These are phyloP conservation scores for Remersonia thermophila DNA, from an alignment of 2,329 filamentous ascomycete species.

Conservation along the genomic window DNA sequence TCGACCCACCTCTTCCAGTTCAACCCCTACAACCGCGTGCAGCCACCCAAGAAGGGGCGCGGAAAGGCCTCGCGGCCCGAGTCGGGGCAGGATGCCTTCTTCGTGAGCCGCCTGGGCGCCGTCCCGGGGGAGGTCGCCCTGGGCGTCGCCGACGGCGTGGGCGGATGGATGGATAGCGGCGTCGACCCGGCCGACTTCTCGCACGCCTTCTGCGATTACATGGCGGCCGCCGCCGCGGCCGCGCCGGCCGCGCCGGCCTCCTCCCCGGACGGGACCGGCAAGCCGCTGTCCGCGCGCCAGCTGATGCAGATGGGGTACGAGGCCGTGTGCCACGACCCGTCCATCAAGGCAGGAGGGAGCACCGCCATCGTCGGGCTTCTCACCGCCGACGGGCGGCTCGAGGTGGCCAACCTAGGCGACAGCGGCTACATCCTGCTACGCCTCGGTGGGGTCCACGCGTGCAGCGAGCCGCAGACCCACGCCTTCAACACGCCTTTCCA, in stretches of 20 bases:
- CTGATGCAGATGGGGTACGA: constrained; percentile 81
- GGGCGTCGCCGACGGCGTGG: constrained; percentile 87
- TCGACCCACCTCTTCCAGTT: constrained; percentile 61
- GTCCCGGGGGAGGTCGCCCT: constrained; percentile 58
- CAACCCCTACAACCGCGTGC: constrained; percentile 50
- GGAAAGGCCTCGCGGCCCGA: constrained; percentile 53
- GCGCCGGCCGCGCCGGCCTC: constrained; percentile 27
- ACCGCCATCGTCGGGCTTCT: constrained; percentile 84
- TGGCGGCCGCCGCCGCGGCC: constrained; percentile 63
- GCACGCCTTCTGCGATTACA: constrained; percentile 84
- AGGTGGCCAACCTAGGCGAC: constrained; percentile 90
- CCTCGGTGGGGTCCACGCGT: constrained; percentile 71
- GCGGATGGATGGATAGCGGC: constrained; percentile 85
- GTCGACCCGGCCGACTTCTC: constrained; percentile 94
- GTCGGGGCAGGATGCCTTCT: constrained; percentile 93
- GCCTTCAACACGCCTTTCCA: constrained; percentile 97
- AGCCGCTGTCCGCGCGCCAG: constrained; percentile 45
- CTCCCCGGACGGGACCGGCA: constrained; percentile 6
- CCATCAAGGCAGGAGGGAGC: constrained; percentile 71
- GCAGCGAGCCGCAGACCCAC: constrained; percentile 81
- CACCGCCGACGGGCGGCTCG: constrained; percentile 58
- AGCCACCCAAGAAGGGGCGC: constrained; percentile 33
- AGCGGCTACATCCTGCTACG: constrained; percentile 84
- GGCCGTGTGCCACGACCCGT: constrained; percentile 59
- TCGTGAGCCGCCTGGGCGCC: constrained; percentile 68